Evolutionary conservation across 192 early-diverging fungal species (phyloP).

Genomic region (Rhizoclosmatium globosum): DNA sequence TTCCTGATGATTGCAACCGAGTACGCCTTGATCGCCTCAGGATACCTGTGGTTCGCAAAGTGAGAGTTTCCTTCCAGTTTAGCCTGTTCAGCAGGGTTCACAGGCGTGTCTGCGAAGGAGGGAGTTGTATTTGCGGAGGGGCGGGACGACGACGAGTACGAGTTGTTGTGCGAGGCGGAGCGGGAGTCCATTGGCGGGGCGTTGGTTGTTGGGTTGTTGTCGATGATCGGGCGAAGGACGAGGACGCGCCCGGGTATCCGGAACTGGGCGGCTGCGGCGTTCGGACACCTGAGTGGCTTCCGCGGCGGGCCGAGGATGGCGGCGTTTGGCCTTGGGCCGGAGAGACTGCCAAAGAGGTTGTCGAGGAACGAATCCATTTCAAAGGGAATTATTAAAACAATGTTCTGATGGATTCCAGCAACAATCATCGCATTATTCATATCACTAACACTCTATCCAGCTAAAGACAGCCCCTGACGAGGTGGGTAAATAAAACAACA

Average conservation of each 20-base stretch:
- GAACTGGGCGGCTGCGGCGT: not conserved
- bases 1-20: constrained; percentile 63
- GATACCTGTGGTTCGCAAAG: constrained; percentile 43
- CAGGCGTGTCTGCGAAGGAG: not conserved
- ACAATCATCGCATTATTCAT: no score
- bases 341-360: not conserved
- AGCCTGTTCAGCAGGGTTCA: constrained; percentile 18
- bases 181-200: constrained; percentile 11
- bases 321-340: no score
- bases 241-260: not conserved
- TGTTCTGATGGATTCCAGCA: no score
- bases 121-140: not conserved
- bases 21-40: constrained; percentile 44
- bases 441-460: no score
- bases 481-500: no score
- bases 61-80: constrained; percentile 45
- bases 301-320: no score
- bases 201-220: not conserved
- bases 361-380: not conserved
- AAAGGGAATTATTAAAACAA: no score
- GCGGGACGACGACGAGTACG: not conserved
- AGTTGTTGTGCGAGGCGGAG: not conserved
- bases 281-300: not conserved
- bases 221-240: not conserved
- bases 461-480: no score